These are phyloP conservation scores for Tillandsia fasciculata DNA, from an alignment of 176 grass and related monocot genomes.

Conservation along the genomic window DNA sequence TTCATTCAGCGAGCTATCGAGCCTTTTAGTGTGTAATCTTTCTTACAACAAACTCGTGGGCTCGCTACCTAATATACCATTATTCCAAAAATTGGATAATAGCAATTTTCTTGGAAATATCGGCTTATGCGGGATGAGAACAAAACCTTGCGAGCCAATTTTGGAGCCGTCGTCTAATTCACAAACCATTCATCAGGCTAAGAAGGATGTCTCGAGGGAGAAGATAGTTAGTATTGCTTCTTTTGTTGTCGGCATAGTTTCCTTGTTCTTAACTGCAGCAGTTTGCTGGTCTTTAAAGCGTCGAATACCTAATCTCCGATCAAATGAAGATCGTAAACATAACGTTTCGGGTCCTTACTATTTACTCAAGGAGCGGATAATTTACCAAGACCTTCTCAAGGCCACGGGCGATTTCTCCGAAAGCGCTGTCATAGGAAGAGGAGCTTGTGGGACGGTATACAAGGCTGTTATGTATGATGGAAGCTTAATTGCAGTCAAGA, in stretches of 20 bases:
- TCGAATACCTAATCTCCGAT: constrained; percentile 42
- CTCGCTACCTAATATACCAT: constrained; percentile 46
- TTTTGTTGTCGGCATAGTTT: constrained; percentile 52
- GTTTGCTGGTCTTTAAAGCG: constrained; percentile 76
- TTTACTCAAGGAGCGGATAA: constrained; percentile 58
- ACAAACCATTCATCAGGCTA: constrained; percentile 20
- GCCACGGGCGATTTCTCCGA: constrained; percentile 73
- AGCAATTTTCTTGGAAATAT: constrained; percentile 84
- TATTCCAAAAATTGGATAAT: constrained; percentile 63
- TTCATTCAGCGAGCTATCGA: constrained; percentile 60
- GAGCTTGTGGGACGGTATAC: constrained; percentile 81
- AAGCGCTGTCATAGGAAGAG: constrained; percentile 57
- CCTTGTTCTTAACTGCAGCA: constrained; percentile 62
- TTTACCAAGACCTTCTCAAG: constrained; percentile 79
- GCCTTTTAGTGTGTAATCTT: constrained; percentile 84
- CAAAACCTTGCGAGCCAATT: constrained; percentile 40
- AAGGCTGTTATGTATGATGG: constrained; percentile 75
- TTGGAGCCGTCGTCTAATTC: constrained; percentile 26
- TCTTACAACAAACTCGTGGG: constrained; percentile 87
- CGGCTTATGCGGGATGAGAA: constrained; percentile 60
- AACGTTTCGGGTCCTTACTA: constrained; percentile 52
- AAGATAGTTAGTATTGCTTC: constrained; percentile 64
- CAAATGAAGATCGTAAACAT: constrained; percentile 40
- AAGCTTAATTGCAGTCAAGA: constrained; percentile 69
- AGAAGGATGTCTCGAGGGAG: constrained; percentile 47